These are phyloP conservation scores for Rhododendron ovatum DNA, from an alignment of 148 eudicot species.

Conservation along the genomic window DNA sequence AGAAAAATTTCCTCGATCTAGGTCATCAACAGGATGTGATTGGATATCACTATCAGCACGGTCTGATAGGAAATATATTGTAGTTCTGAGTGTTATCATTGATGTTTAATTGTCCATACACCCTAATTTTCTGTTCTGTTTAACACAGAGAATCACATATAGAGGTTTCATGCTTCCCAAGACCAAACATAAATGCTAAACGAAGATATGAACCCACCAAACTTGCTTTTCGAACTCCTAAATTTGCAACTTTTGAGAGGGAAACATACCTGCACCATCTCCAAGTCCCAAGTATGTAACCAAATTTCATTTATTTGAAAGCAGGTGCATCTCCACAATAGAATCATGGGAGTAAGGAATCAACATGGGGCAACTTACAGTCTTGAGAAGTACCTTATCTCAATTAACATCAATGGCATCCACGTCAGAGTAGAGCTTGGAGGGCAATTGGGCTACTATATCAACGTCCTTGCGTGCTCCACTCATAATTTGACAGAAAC, in stretches of 20 bases:
- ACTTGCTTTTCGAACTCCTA: background rate
- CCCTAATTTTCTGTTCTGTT: background rate
- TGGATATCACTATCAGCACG: background rate
- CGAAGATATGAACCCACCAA: background rate
- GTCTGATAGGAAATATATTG: background rate
- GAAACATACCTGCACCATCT: background rate
- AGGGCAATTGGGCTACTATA: conserved; percentile 57
- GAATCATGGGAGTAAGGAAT: conserved; percentile 56
- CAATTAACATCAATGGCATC: conserved; percentile 71
- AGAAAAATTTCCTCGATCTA: background rate
- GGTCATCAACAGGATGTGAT: background rate
- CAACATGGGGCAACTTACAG: conserved; percentile 86
- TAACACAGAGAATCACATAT: background rate
- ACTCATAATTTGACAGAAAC: conserved; percentile 79
- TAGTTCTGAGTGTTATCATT: background rate
- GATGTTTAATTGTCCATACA: background rate
- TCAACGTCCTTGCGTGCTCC: conserved; percentile 85
- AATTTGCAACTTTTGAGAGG: background rate
- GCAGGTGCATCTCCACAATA: conserved; percentile 85
- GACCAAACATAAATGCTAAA: background rate
- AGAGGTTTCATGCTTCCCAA: background rate
- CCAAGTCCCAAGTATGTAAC: background rate
- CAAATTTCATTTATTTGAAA: background rate
- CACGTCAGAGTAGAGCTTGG: conserved; percentile 82
- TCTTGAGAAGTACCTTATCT: conserved; percentile 76